Base-by-base conservation (phyloP, 2,329 filamentous ascomycete genomes). In the Orbilia quercus region DNA sequence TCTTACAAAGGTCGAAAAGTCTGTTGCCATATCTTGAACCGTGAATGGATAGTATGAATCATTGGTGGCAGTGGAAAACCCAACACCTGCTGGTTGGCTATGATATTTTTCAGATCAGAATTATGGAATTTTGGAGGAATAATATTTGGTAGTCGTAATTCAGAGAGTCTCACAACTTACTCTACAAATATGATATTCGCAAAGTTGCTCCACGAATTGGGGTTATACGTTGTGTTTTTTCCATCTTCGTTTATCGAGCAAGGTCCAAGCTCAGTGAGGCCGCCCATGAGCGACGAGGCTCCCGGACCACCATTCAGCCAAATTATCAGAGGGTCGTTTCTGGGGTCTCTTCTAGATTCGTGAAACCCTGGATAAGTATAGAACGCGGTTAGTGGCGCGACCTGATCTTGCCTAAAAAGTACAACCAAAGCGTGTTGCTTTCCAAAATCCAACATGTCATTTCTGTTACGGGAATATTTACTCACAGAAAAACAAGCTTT, bases 131-230 rank as follows among this genome's bases (percentile, higher is more conserved):
- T 4, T 31, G n/a, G n/a, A n/a, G n/a, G n/a, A n/a, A 53, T 53
- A 18, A 16, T 53, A 6, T 3, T 16, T 16, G 48, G 9, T n/a
- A 36, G 6, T 9, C 28, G 28, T 31, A 31, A 31, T 31, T 31
- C 6, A 36, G 20, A 14, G 16, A 7, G 2, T 7, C 18, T 42
- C 40, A 2, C 2, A 44, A 44, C 65, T 25, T 62, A 71, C 66
- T 99, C 95, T 75, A 99, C 89, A 90, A 99, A 99, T 83, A 99
- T 98, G 80, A 99, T 93, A 51, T 92, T 97, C 75, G 95, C 95
- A 79, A 98, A 98, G 81, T 88, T 89, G 84, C 97, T 99, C 95
- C 95, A 99, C 4, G 93, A 91, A 82, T 88, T 89, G 53, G 91
- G 89, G 84, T 99, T 99, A 85, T 89, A 88, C 78, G 91, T 87